Evolutionary conservation across 2,329 filamentous ascomycete genomes (phyloP).

Genomic region (Penicillium verrucosum): DNA sequence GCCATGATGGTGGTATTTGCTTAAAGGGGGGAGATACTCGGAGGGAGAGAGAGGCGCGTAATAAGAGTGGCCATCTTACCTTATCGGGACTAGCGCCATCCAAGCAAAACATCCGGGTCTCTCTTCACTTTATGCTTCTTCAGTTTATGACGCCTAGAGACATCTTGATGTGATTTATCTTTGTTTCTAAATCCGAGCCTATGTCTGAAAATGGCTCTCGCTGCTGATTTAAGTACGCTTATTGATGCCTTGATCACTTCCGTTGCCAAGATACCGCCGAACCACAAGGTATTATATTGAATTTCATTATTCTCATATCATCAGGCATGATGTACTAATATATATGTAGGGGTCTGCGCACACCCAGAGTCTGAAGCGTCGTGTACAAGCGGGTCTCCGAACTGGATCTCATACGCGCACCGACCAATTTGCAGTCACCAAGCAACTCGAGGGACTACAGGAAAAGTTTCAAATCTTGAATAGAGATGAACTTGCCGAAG

Average conservation of each 20-base stretch:
- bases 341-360: conserved; percentile 28
- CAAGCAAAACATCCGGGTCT: conserved; percentile 13
- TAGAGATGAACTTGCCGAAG: conserved; percentile 74
- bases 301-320: not conserved
- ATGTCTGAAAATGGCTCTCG: conserved; percentile 61
- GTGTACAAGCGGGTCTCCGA: conserved; percentile 34
- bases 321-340: conserved; percentile 3
- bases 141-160: not conserved
- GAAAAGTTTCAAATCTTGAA: conserved; percentile 82
- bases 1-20: conserved; percentile 59
- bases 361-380: conserved; percentile 31
- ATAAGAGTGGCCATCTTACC: conserved; percentile 23
- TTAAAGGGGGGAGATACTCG: conserved; percentile 20
- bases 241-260: conserved; percentile 68
- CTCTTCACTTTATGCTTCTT: not conserved
- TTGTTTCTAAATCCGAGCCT: not conserved
- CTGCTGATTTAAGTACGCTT: conserved; percentile 61
- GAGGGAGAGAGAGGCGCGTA: conserved; percentile 10
- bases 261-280: conserved; percentile 53
- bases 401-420: conserved; percentile 58
- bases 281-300: conserved; percentile 45
- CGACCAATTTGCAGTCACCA: conserved; percentile 71
- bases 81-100: conserved; percentile 25
- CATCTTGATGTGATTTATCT: conserved; percentile 1
- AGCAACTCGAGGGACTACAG: conserved; percentile 66